Base-by-base conservation (phyloP, 257 asterid genomes). In the Rhazya stricta region DNA sequence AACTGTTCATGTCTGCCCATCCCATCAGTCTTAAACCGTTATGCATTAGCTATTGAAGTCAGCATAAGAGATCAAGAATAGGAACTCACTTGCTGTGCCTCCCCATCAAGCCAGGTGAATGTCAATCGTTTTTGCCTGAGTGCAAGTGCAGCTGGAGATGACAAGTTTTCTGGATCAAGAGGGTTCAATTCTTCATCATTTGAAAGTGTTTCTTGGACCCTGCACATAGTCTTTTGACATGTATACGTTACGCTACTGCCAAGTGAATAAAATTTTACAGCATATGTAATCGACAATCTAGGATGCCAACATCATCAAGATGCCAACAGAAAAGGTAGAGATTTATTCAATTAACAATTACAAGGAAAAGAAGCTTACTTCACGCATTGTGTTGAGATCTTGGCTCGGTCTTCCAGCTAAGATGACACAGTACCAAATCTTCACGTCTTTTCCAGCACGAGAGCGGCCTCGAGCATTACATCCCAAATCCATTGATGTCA, bases 21-120 rank as follows among this genome's bases (percentile, higher is more conserved):
- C n/a, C 18, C 21, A 48, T 51, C 53, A 74, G 48, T 32, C 36
- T 45, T 62, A 9, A 27, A 62, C 11, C 19, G 9, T 60, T 51
- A 27, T 23, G n/a, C n/a, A 45, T 7, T 45, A 45, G 51, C 51
- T 9, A 45, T 45, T 8, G 51, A 13, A 45, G 51, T 45, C 9
- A 45, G 51, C 63, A 74, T 66, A 67, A 39, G 50, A 66, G 29
- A 12, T 70, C 73, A 72, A 74, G 34, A 41, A 67, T 79, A 43
- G 45, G 25, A 48, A 75, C 87, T 86, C 76, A 95, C 99, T 19
- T 88, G 83, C 81, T 95, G 99, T 29, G 91, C 88, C 80, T 95
- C 99, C 72, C 99, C 99, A 58, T 95, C 99, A 67, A 95, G 93
- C 99, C 99, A 95, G 67, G 97, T 91, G 81, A 95, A 86, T 1